These are phyloP conservation scores for Aureobasidium namibiae DNA, from an alignment of 2,329 filamentous ascomycete genomes.

Conservation along the genomic window DNA sequence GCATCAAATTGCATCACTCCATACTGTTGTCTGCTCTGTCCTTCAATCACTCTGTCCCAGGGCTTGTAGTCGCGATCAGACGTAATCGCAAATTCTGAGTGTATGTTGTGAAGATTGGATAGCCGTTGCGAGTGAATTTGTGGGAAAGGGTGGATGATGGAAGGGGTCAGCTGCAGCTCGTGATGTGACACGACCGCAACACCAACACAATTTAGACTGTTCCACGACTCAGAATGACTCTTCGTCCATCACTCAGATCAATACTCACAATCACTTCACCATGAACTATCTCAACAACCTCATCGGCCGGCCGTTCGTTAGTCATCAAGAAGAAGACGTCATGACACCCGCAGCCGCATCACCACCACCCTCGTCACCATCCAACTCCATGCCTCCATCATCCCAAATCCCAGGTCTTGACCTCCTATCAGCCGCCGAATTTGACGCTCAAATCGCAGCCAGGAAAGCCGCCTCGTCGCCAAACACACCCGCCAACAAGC, in stretches of 20 bases:
- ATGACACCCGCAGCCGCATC: background rate
- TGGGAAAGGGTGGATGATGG: background rate
- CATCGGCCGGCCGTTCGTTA: background rate
- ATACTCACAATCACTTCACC: background rate
- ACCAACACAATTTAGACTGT: background rate
- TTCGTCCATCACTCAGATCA: background rate
- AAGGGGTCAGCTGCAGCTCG: background rate
- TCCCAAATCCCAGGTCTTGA: conserved; percentile 2
- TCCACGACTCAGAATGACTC: background rate
- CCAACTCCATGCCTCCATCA: background rate
- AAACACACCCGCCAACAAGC: background rate
- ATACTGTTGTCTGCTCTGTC: too few relatives aligned
- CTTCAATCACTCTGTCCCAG: background rate
- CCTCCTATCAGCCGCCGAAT: background rate
- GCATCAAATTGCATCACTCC: too few relatives aligned
- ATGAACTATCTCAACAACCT: background rate
- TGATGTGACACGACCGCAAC: background rate
- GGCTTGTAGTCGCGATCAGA: too few relatives aligned
- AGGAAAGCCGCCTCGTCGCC: background rate
- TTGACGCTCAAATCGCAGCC: background rate
- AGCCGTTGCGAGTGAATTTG: background rate
- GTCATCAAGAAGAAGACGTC: background rate
- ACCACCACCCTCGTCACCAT: background rate
- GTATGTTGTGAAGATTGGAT: background rate
- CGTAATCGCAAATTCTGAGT: too few relatives aligned